These are phyloP conservation scores for Aspergillus wentii DNA, from an alignment of 495 filamentous ascomycete genomes.

Conservation along the genomic window DNA sequence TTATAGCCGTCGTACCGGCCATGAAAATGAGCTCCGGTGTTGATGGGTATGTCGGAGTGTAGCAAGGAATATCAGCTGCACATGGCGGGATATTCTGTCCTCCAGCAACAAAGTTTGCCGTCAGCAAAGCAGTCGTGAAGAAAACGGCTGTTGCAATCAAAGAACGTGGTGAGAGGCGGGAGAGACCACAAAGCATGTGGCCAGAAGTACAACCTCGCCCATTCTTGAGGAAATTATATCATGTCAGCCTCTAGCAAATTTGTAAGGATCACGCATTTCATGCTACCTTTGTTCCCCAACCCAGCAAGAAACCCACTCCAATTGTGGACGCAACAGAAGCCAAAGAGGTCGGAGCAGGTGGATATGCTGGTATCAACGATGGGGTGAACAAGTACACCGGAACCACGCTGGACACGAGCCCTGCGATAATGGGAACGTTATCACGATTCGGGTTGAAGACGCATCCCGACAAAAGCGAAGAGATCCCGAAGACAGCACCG, in stretches of 20 bases:
- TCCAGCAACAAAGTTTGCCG: constrained; percentile 35
- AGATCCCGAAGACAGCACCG: constrained; percentile 51
- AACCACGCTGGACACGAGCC: constrained; percentile 39
- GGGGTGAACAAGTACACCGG: constrained; percentile 37
- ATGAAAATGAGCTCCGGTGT: constrained; percentile 30
- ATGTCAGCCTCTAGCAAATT: too few relatives aligned
- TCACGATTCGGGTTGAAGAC: constrained; percentile 31
- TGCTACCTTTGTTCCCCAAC: constrained; percentile 52
- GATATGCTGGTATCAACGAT: constrained; percentile 40
- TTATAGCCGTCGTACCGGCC: constrained; percentile 20
- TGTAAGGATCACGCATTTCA: too few relatives aligned
- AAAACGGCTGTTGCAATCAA: constrained; percentile 50
- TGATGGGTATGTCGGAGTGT: constrained; percentile 42
- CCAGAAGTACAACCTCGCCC: constrained; percentile 56
- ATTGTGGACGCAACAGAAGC: constrained; percentile 29
- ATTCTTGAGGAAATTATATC: constrained; percentile 21
- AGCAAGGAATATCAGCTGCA: constrained; percentile 37
- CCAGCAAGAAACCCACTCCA: constrained; percentile 42
- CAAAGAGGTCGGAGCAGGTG: constrained; percentile 25
- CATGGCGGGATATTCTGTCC: constrained; percentile 32
- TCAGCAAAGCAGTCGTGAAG: constrained; percentile 47
- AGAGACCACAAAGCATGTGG: constrained; percentile 57
- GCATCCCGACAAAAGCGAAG: constrained; percentile 39
- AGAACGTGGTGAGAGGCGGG: constrained; percentile 47
- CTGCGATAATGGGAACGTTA: constrained; percentile 45